Conservation (phyloP, 768 basidiomycete genomes). For the Leccinum aurantiacum region DNA sequence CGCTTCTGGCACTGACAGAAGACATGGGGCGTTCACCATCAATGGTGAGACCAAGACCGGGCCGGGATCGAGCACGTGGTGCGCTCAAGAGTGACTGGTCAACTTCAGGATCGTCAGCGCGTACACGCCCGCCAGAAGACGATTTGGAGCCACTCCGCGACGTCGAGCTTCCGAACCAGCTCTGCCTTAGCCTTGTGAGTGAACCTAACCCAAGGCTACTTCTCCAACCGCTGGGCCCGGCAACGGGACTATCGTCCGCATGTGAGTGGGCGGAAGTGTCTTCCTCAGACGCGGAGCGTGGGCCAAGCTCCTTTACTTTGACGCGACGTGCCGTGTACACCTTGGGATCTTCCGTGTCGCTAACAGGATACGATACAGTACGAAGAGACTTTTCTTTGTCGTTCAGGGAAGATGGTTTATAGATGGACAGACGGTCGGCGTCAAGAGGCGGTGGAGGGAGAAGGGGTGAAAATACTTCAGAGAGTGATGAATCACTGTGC, state of each 20-base stretch:
- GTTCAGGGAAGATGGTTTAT: constrained; percentile 26
- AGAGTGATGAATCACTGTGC: constrained; percentile 24
- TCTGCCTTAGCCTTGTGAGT: constrained; percentile 49
- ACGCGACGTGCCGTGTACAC: constrained; percentile 41
- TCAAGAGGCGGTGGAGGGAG: constrained; percentile 41
- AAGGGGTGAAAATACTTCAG: constrained; percentile 35
- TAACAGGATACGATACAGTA: constrained; percentile 33
- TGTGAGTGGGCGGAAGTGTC: constrained; percentile 8
- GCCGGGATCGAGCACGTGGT: constrained; percentile 24
- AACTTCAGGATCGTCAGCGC: constrained; percentile 48
- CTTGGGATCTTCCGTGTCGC: constrained; percentile 34
- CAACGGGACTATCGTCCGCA: constrained; percentile 18
- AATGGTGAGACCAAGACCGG: constrained; percentile 38
- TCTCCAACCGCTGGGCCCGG: constrained; percentile 36
- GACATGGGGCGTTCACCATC: constrained; percentile 58
- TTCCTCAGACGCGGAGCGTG: constrained; percentile 25
- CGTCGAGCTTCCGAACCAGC: constrained; percentile 53
- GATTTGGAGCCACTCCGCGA: constrained; percentile 33
- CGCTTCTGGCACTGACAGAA: constrained; percentile 53
- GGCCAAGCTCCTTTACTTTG: constrained; percentile 36
- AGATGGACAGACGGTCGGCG: constrained; percentile 28
- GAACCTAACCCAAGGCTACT: constrained; percentile 47
- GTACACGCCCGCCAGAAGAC: constrained; percentile 19
- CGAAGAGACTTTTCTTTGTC: constrained; percentile 37
- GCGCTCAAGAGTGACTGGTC: constrained; percentile 39